Conservation (phyloP, 495 filamentous ascomycete genomes). For the Pseudomonodictys pantanalensis region DNA sequence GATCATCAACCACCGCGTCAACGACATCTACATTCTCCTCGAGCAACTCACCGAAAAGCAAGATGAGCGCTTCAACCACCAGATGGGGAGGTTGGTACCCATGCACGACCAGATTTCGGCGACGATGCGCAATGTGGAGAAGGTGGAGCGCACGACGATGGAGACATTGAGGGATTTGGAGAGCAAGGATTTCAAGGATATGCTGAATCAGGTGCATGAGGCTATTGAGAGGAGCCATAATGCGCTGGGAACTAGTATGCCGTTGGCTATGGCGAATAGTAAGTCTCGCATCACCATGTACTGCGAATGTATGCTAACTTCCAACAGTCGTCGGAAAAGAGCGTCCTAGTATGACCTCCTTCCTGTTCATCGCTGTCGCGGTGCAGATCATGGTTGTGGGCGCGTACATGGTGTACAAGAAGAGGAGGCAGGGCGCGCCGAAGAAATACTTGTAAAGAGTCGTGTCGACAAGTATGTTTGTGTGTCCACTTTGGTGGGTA, state of each 20-base stretch:
- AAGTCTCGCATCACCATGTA: constrained; percentile 40
- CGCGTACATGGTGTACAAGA: constrained; percentile 78
- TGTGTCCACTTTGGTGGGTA: neutral
- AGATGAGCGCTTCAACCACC: constrained; percentile 50
- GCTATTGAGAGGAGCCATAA: constrained; percentile 70
- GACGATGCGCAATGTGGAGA: constrained; percentile 46
- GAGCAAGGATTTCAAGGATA: constrained; percentile 67
- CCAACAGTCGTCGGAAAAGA: constrained; percentile 56
- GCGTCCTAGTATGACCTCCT: constrained; percentile 65
- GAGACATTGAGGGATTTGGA: constrained; percentile 64
- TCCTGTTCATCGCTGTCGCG: constrained; percentile 71
- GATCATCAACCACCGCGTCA: constrained; percentile 67
- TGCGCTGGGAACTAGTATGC: constrained; percentile 58
- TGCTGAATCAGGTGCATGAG: constrained; percentile 68
- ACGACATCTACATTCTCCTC: constrained; percentile 65
- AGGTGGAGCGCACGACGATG: constrained; percentile 56
- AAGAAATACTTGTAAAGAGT: constrained; percentile 85
- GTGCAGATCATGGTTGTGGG: constrained; percentile 69
- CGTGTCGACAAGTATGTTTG: neutral
- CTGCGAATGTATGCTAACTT: constrained; percentile 20
- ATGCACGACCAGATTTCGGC: constrained; percentile 54
- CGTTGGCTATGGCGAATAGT: constrained; percentile 50
- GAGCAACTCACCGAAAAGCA: constrained; percentile 58
- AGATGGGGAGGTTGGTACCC: constrained; percentile 46
- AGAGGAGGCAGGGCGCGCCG: constrained; percentile 66